Percentiles rank a stretch among this genome's conserved stretches.
Conservation (phyloP, 2,329 filamentous ascomycete species). For the Lithohypha guttulata region DNA sequence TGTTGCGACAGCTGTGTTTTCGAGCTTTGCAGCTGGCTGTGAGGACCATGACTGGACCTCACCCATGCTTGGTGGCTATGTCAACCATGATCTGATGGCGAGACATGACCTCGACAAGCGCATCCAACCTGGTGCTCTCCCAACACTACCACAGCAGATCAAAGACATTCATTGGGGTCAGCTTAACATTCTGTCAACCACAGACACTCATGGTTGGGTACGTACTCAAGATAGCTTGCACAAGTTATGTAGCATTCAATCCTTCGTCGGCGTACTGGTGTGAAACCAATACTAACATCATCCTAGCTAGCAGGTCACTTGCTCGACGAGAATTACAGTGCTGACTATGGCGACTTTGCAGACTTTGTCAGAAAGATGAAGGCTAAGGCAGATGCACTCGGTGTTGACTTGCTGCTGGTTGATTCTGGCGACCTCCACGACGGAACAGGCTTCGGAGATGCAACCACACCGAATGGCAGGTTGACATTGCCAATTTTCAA, state of each 20-base stretch:
- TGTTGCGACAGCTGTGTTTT: conserved; percentile 3
- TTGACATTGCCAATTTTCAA: conserved; percentile 44
- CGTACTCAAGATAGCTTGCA: too few species aligned
- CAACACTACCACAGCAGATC: conserved; percentile 17
- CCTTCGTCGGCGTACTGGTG: too few species aligned
- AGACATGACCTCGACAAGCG: conserved; percentile 17
- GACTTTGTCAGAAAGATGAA: conserved; percentile 52
- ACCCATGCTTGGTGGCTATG: conserved; percentile 17
- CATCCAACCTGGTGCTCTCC: conserved; percentile 17
- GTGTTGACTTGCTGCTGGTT: conserved; percentile 50
- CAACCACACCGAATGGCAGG: conserved; percentile 46
- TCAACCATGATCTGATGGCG: conserved; percentile 18
- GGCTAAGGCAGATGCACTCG: conserved; percentile 44
- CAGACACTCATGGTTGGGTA: conserved; percentile 52
- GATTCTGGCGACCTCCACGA: conserved; percentile 57
- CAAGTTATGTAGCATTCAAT: too few species aligned
- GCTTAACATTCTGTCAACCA: conserved; percentile 42
- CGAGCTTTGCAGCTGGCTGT: conserved; percentile 7
- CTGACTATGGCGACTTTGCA: conserved; percentile 57
- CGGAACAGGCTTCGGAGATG: conserved; percentile 52
- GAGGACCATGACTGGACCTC: conserved; percentile 21
- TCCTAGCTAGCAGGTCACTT: conserved; percentile 50
- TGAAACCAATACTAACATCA: too few species aligned
- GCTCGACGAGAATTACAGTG: conserved; percentile 37
- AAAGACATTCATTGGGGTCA: conserved; percentile 48